A percentile compares a stretch with the other conserved stretches of the same genome.
These are phyloP conservation scores for Boletus subcaerulescens DNA, from an alignment of 768 basidiomycete species.

Conservation along the genomic window DNA sequence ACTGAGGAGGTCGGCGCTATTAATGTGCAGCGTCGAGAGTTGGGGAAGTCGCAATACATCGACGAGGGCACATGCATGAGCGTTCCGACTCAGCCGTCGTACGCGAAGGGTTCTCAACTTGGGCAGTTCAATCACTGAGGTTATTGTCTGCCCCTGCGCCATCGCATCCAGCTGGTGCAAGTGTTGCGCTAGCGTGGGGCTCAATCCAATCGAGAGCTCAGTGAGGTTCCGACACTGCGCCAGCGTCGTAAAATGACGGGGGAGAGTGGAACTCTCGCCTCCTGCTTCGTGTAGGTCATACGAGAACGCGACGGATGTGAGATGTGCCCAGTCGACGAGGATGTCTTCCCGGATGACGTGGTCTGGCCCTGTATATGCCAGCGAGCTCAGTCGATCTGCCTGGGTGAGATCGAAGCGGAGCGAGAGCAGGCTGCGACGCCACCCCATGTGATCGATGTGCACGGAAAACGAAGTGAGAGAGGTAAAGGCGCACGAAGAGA, in stretches of 20 bases:
- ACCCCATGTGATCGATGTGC: constrained; percentile 28
- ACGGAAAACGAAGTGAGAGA: constrained; percentile 22
- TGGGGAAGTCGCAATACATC: constrained; percentile 22
- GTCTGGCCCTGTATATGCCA: constrained; percentile 27
- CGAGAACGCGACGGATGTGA: constrained; percentile 24
- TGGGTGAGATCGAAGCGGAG: constrained; percentile 18
- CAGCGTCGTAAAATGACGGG: constrained; percentile 19
- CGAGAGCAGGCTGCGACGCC: constrained; percentile 22
- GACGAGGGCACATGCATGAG: constrained; percentile 16
- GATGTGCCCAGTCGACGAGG: constrained; percentile 20
- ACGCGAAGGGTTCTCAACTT: constrained; percentile 21
- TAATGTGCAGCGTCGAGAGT: constrained; percentile 20
- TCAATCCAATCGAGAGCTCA: constrained; percentile 24
- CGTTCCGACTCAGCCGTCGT: constrained; percentile 19
- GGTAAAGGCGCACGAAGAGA: constrained; percentile 21
- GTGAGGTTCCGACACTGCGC: constrained; percentile 17
- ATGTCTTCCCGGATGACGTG: constrained; percentile 22
- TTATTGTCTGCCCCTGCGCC: not conserved
- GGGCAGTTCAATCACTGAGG: constrained; percentile 15
- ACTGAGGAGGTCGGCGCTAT: constrained; percentile 17
- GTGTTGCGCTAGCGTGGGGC: constrained; percentile 8
- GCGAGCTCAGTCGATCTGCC: constrained; percentile 16
- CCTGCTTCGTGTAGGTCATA: constrained; percentile 27
- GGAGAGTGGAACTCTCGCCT: constrained; percentile 20
- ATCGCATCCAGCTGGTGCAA: constrained; percentile 11